Evolutionary conservation across 805 yeast genomes (phyloP), one percentile per base, ranked within the genome.

Genomic region (Cyberlindnera mississippiensis): DNA sequence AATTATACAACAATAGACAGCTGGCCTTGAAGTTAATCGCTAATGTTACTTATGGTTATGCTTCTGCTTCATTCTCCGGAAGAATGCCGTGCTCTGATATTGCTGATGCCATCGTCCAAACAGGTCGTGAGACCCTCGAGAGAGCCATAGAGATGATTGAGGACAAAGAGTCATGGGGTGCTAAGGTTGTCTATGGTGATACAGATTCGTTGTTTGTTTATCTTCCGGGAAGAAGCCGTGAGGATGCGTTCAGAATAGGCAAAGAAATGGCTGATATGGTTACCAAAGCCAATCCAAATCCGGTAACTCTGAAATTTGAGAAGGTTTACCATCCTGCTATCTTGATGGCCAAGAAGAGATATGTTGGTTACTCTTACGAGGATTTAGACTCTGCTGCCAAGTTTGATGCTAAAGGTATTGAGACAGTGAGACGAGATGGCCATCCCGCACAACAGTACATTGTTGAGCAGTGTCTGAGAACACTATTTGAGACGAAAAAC

Each of bases 391-490:
- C 40, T 3, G 64, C 46, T 6, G 87, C 96, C 0, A 71, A 63
- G 27, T 89, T 93, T 60, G 98, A 93, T 66, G 97, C 99, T 0
- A 93, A 93, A 52, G 99, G 99, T 2, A 89, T 88, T 11, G 99
- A 93, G 57, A 93, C 98, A 0, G 86, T 93, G 0, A 65, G 99
- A 49, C 67, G 99, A 49, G 99, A 93, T 62, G 98, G 98, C 0
- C 84, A 90, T 19, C 95, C 95, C 0, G 96, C 96, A 0, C 95
- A 86, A 50, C 95, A 80, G 62, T 81, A 82, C 50, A 80, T 93
- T 15, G 80, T 86, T 24, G 95, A 87, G 47, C 76, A 78, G 44
- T 63, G 84, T 0, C 62, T 93, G 4, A 66, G 84, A 28, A 68
- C 78, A 1, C 61, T 93, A 3, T 93, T 93, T 59, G 85, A 82